Base-by-base conservation (phyloP, 208 protist genomes). In the Porcisia hertigi region DNA sequence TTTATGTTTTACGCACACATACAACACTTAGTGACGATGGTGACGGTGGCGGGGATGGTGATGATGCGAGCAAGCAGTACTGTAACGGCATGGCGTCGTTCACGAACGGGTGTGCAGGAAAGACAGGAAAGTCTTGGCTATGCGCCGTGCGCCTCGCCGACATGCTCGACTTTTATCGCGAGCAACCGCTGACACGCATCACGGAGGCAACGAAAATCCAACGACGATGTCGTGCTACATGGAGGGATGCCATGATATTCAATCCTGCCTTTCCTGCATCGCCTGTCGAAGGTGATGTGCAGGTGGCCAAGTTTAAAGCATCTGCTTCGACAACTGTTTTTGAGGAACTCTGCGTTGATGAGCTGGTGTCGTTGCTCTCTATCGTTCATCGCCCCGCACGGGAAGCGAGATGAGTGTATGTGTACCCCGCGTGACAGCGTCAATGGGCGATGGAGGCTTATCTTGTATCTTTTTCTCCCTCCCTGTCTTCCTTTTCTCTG, bases 91-190 rank as follows among this genome's bases (percentile, higher is more conserved):
- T 7, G 12, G 9, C 43, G 60, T 2, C 9, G n/a, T 39, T n/a
- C 45, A 52, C 34, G 53, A 12, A 18, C 39, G 41, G 12, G 41
- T 30, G 9, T 3, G 41, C 23, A 6, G 41, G 7, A 9, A 12
- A 25, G 63, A n/a, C 41, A 34, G 41, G 63, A 18, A n/a, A 34
- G 23, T 6, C 63, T 34, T 34, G n/a, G 16, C 47, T 14, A n/a
- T 20, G 11, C 25, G 25, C 11, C 30, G 49, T 8, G 66, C 43
- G 11, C 0, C 47, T 72, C 16, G 49, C 30, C n/a, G 47, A 36
- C n/a, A 47, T 88, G 12, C 54, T 82, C n/a, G 57, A 73, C 36
- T 88, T 81, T 36, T 88, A 88, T 59, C 73, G 72, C 20, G 81
- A 30, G n/a, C 52, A 80, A 39, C 73, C 83, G 30, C 67, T 87